Evolutionary conservation across 139 green algal species (phyloP).

Genomic region (Chlamydomonas eustigma): DNA sequence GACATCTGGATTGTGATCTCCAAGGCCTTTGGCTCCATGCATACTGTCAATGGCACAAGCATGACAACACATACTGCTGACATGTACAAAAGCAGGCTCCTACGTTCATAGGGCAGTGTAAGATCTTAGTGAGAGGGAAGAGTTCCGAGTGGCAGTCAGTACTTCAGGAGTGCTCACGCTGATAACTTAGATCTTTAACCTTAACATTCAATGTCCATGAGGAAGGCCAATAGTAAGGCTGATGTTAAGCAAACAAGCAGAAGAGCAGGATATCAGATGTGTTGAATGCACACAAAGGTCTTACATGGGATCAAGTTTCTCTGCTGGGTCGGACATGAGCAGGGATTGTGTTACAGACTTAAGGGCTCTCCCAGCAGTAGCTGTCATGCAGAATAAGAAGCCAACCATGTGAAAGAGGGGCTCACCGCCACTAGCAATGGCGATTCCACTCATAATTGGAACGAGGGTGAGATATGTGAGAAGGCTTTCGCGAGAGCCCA

Average conservation of each 20-base stretch:
- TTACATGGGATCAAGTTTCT: slow-evolving; percentile 60
- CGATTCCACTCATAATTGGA: slow-evolving; percentile 84
- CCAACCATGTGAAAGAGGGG: slow-evolving; percentile 81
- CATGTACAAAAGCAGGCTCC: slow-evolving; percentile 95
- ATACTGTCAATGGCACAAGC: slow-evolving; percentile 64
- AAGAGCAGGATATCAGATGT: too few species aligned
- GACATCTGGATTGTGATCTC: background rate
- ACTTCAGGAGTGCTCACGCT: too few species aligned
- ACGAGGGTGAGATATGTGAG: slow-evolving; percentile 82
- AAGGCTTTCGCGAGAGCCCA: slow-evolving; percentile 50
- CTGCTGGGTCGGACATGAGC: slow-evolving; percentile 49
- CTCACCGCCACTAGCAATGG: slow-evolving; percentile 84
- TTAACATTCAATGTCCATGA: too few species aligned
- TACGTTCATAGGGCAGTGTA: too few species aligned
- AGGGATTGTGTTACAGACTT: slow-evolving; percentile 79
- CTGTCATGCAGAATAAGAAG: slow-evolving; percentile 75
- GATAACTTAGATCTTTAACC: too few species aligned
- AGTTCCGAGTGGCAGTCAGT: too few species aligned
- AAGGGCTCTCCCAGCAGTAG: slow-evolving; percentile 62
- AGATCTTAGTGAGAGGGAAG: too few species aligned
- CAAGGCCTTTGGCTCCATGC: slow-evolving; percentile 64
- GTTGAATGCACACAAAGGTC: too few species aligned
- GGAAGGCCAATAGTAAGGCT: too few species aligned
- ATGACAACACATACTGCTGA: slow-evolving; percentile 34
- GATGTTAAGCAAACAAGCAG: too few species aligned